Base-by-base conservation (phyloP, 148 eudicot genomes). In the Silene latifolia region DNA sequence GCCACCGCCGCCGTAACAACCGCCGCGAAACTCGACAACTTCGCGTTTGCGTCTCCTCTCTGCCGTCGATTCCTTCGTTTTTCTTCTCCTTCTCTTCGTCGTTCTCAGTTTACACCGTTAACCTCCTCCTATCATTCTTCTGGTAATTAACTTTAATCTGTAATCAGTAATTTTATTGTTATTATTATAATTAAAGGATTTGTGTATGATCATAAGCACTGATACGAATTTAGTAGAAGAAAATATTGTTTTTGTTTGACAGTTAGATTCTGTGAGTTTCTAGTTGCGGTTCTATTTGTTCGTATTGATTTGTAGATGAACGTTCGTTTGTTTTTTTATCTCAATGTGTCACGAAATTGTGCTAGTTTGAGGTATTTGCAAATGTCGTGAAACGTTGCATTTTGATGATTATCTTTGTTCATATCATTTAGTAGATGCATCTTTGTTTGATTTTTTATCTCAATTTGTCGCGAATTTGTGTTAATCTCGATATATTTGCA, bases 1-100 rank as follows among this genome's bases (percentile, higher is more conserved):
- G 81, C 46, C 42, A n/a, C 86, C 71, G 81, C 90, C 73, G 83
- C 91, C 74, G 81, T 77, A 35, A 80, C 85, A 54, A 69, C 78
- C 80, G 85, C 86, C 75, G 76, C 81, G 39, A 83, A 69, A 57
- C 80, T 76, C 39, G 67, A 78, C 73, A 82, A 77, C 67, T 71
- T 85, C 59, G 70, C 80, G 20, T 51, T 51, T 0, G 24, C 75
- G 78, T 19, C 32, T 20, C 56, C 80, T 71, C 63, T 76, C 85
- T 65, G 74, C 70, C 81, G 80, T 66, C 76, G 56, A 67, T 61
- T 77, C 77, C 63, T 81, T 71, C 82, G 77, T n/a, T 39, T 73
- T n/a, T 19, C 75, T 7, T 56, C 80, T 63, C 51, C 76, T 63
- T 74, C 82, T 6, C 74, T 80, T 48, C 85, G 48, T 18, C 73